These are phyloP conservation scores for Fagopyrum homotropicum DNA, from an alignment of 148 eudicot genomes.

Conservation along the genomic window DNA sequence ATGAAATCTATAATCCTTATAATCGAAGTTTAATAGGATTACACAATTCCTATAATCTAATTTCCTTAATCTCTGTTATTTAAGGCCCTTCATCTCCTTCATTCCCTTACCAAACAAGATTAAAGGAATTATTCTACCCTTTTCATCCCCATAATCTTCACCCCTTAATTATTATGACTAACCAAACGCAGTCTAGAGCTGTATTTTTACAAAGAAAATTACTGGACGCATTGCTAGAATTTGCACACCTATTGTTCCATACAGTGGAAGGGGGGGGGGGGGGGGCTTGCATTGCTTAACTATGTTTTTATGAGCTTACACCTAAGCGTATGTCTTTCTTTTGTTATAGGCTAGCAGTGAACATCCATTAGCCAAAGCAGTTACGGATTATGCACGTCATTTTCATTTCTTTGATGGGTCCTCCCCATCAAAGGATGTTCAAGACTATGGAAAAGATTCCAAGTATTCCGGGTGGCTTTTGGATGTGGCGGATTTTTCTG, in stretches of 20 bases:
- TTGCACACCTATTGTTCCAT: not conserved
- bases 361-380: slow-evolving; percentile 89
- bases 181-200: too few relatives aligned
- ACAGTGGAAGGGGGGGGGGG: not conserved
- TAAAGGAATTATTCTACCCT: too few relatives aligned
- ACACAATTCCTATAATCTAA: too few relatives aligned
- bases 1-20: too few relatives aligned
- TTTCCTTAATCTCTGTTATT: too few relatives aligned
- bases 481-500: slow-evolving; percentile 67
- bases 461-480: slow-evolving; percentile 71
- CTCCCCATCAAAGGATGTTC: slow-evolving; percentile 38
- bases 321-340: not conserved
- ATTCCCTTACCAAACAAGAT: too few relatives aligned
- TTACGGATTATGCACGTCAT: slow-evolving; percentile 88
- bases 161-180: too few relatives aligned
- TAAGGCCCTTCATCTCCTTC: too few relatives aligned
- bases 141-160: too few relatives aligned
- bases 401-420: slow-evolving; percentile 86
- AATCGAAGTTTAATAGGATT: too few relatives aligned
- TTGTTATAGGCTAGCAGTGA: slow-evolving; percentile 80
- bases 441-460: slow-evolving; percentile 26
- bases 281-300: too few relatives aligned
- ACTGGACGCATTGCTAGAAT: not conserved
- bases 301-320: not conserved
- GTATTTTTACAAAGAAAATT: not conserved